Conservation (phyloP, 805 yeast genomes). For the Yarrowia sp. region DNA sequence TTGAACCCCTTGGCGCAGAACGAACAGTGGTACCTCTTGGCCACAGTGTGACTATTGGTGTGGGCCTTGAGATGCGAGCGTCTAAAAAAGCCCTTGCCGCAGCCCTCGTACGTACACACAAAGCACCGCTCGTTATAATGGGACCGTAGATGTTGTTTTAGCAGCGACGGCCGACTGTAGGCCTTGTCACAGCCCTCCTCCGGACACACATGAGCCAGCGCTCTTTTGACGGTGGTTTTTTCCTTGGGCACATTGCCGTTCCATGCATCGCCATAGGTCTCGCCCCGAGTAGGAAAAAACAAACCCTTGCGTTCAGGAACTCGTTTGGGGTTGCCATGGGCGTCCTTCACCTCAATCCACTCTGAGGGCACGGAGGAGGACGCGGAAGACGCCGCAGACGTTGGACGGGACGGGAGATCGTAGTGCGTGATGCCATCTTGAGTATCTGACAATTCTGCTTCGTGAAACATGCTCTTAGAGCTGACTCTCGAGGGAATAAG, state of each 20-base stretch:
- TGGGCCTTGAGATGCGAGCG: constrained; percentile 82
- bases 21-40: constrained; percentile 69
- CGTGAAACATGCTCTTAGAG: constrained; percentile 19
- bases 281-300: constrained; percentile 7
- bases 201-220: constrained; percentile 51
- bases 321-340: constrained; percentile 13
- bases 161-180: constrained; percentile 73
- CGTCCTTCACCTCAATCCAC: constrained; percentile 14
- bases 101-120: constrained; percentile 50
- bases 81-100: constrained; percentile 64
- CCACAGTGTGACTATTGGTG: constrained; percentile 56
- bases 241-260: constrained; percentile 11
- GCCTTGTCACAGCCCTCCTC: constrained; percentile 67
- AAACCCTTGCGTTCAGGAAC: constrained; percentile 13
- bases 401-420: not conserved
- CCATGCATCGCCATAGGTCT: not conserved
- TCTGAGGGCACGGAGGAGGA: not conserved
- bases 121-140: constrained; percentile 82
- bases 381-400: not conserved
- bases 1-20: constrained; percentile 80
- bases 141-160: constrained; percentile 74
- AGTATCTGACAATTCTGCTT: not conserved
- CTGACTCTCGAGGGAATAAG: not conserved
- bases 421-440: not conserved
- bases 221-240: constrained; percentile 28